phyloP scores from a whole-genome alignment of 768 basidiomycete species.

The Chalciporus sphaerocephalus region DNA sequence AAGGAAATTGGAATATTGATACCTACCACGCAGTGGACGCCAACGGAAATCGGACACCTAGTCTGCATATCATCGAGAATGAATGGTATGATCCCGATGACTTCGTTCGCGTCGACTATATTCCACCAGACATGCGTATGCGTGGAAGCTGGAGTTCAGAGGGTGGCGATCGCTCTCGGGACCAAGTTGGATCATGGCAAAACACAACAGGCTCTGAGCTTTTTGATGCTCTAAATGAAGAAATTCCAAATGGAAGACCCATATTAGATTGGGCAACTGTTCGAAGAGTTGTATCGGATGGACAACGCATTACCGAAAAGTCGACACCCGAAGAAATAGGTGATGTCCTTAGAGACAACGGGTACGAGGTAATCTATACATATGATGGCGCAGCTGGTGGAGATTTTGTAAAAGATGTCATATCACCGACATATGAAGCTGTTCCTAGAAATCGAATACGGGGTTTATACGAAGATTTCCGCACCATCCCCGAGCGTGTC shows the following conservation, averaged over 20 bases:
- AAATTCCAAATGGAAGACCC: slow-evolving; percentile 9
- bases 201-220: slow-evolving; percentile 13
- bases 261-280: slow-evolving; percentile 25
- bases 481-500: slow-evolving; percentile 31
- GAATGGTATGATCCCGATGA: slow-evolving; percentile 34
- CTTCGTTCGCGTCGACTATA: slow-evolving; percentile 35
- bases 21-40: slow-evolving; percentile 30
- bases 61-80: slow-evolving; percentile 35
- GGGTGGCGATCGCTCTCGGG: slow-evolving; percentile 13
- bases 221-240: slow-evolving; percentile 16
- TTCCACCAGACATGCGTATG: slow-evolving; percentile 30
- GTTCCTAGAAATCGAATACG: slow-evolving; percentile 31
- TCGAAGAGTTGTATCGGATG: slow-evolving; percentile 18
- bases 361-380: slow-evolving; percentile 40
- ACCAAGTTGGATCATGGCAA: slow-evolving; percentile 20
- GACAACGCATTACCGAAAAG: slow-evolving; percentile 16
- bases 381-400: slow-evolving; percentile 33
- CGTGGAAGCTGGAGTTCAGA: slow-evolving; percentile 30
- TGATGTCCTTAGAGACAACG: slow-evolving; percentile 33
- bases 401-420: slow-evolving; percentile 39
- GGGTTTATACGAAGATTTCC: slow-evolving; percentile 39
- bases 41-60: slow-evolving; percentile 16
- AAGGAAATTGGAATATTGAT: slow-evolving; percentile 36
- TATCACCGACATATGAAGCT: slow-evolving; percentile 32
- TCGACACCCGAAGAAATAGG: slow-evolving; percentile 30